Conservation (phyloP, 1,139 yeast species). For the Nematodospora anomalae region DNA sequence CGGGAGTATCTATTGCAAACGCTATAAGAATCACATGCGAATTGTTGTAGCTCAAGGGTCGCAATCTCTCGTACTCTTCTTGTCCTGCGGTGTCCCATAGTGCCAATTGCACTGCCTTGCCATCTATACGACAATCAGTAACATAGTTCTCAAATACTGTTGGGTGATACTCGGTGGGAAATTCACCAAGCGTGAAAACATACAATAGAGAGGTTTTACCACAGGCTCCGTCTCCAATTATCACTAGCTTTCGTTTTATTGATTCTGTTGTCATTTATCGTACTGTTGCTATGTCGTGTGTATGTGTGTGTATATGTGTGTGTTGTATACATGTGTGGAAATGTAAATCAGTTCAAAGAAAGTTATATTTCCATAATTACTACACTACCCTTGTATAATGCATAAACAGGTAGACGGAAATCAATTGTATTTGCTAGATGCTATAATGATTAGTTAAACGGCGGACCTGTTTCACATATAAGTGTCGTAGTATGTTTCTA, state of each 20-base stretch:
- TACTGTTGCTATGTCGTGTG: background rate
- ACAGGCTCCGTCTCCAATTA: slow-evolving; percentile 91
- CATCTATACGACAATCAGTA: slow-evolving; percentile 89
- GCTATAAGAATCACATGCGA: slow-evolving; percentile 73
- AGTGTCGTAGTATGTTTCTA: no score
- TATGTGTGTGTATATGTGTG: slow-evolving; percentile 1
- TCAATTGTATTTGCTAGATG: no score
- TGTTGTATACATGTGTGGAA: no score
- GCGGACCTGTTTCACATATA: no score
- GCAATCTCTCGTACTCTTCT: slow-evolving; percentile 78
- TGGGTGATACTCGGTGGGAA: slow-evolving; percentile 84
- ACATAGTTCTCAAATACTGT: slow-evolving; percentile 95
- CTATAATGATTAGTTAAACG: no score
- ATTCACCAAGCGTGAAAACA: slow-evolving; percentile 87
- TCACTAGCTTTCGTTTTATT: slow-evolving; percentile 75
- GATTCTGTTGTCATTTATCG: slow-evolving; percentile 9
- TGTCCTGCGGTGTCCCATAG: slow-evolving; percentile 98
- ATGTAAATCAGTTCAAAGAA: no score
- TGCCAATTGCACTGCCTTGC: slow-evolving; percentile 84
- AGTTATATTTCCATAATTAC: no score
- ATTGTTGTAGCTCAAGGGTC: slow-evolving; percentile 83
- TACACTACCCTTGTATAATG: no score
- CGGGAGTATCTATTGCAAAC: slow-evolving; percentile 68
- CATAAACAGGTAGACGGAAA: no score
- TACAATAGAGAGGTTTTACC: slow-evolving; percentile 91